Evolutionary conservation across 176 grass and related monocot genomes (phyloP), one percentile per base, ranked within the genome.

Genomic region (Elaeis guineensis): DNA sequence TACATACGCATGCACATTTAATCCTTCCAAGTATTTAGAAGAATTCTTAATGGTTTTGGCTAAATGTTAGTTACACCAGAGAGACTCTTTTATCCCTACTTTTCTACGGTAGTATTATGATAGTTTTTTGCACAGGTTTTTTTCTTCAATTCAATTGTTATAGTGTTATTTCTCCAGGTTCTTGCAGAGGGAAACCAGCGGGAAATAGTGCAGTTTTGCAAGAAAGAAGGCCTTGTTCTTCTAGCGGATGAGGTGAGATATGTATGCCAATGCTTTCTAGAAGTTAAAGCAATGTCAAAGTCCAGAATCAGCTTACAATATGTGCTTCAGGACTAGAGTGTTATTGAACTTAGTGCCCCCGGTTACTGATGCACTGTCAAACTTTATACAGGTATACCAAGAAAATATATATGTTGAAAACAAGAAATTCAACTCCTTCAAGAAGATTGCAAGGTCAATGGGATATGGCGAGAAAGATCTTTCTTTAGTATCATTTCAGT

Each of bases 371-470:
- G 49, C 30, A 63, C 3, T 64, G 35, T 48, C 4, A 63, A 65
- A 28, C 24, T 58, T 75, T 54, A 61, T 53, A 25, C 66, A 95
- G 90, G 90, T 95, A 66, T 95, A 89, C 25, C 90, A 95, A 76
- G 79, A 86, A 66, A 89, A 95, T 53, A 75, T 89, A 35, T 83
- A 86, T 73, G 72, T 69, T 6, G 51, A 70, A 16, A 24, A 83
- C 48, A 95, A 86, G 72, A 67, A 83, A 72, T 95, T 95, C 58
- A 89, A 67, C 63, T 95, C 82, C 65, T 95, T 95, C 79, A 95
- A 89, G 77, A 95, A 89, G 67, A 76, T 95, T 75, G 62, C 82
- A 62, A 55, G 76, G 51, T 86, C 73, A n/a, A 86, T 86, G 79
- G 82, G 82, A 26, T 86, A 80, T 5, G 70, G 79, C 5, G 72